phyloP scores from a whole-genome alignment of 2,329 filamentous ascomycete genomes.

The Lasiodiplodia theobromae region DNA sequence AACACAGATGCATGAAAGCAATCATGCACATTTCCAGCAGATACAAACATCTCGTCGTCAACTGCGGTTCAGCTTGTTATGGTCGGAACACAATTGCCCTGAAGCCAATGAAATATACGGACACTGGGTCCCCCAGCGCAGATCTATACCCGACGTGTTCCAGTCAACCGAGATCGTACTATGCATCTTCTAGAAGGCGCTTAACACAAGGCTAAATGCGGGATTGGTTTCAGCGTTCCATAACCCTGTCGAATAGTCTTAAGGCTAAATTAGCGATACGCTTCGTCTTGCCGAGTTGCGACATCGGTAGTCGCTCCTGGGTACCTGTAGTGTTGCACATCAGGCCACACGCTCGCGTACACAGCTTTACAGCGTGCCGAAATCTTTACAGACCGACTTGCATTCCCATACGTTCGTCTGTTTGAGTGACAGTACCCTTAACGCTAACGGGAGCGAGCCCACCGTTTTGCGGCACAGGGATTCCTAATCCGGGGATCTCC shows the following conservation, averaged over 20 bases:
- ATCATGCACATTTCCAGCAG: neutral
- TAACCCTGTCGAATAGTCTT: neutral
- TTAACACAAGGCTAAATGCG: neutral
- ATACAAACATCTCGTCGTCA: neutral
- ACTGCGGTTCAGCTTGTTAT: neutral
- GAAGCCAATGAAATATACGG: neutral
- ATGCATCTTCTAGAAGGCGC: neutral
- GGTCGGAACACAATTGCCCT: neutral
- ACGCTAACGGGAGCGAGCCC: neutral
- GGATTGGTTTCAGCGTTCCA: neutral
- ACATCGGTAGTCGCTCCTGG: neutral
- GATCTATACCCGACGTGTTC: neutral
- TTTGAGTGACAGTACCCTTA: neutral
- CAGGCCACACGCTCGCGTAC: neutral
- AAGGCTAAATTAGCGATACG: neutral
- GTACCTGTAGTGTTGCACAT: neutral
- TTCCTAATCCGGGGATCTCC: slow-evolving; percentile 11
- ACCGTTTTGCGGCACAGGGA: neutral
- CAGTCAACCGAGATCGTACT: too few species aligned
- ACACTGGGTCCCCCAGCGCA: neutral
- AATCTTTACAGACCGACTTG: neutral
- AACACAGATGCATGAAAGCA: neutral
- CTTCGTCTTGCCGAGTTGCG: neutral
- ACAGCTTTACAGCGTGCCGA: neutral
- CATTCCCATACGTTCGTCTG: neutral